Conservation (phyloP, 805 yeast species). For the Candida railenensis region DNA sequence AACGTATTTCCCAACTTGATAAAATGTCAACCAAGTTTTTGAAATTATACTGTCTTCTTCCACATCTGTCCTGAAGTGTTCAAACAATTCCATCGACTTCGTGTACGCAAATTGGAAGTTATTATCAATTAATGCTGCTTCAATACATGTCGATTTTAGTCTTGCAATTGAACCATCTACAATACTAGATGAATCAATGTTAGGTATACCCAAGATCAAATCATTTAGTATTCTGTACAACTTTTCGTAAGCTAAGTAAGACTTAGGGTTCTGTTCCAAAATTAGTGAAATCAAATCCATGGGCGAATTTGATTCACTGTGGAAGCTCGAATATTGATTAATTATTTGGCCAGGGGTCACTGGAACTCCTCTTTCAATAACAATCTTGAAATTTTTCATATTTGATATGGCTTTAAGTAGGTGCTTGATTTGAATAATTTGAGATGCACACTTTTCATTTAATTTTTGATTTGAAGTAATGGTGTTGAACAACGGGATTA, state of each 20-base stretch:
- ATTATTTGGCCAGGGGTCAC: constrained; percentile 40
- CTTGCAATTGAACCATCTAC: constrained; percentile 5
- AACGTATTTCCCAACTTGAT: constrained; percentile 64
- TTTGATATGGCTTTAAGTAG: constrained; percentile 34
- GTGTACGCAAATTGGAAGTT: constrained; percentile 61
- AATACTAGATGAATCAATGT: neutral
- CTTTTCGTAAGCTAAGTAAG: constrained; percentile 46
- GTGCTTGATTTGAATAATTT: constrained; percentile 26
- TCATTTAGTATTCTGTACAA: constrained; percentile 41
- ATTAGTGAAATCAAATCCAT: constrained; percentile 38
- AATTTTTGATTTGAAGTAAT: constrained; percentile 4
- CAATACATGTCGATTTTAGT: constrained; percentile 55
- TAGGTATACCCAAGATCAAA: constrained; percentile 22
- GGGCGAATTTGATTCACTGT: constrained; percentile 20
- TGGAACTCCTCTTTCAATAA: constrained; percentile 29
- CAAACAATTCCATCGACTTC: constrained; percentile 38
- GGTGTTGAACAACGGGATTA: constrained; percentile 26
- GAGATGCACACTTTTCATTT: constrained; percentile 4
- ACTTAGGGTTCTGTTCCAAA: constrained; percentile 52
- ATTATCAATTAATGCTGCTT: constrained; percentile 59
- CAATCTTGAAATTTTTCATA: constrained; percentile 35
- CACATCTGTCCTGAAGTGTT: constrained; percentile 14
- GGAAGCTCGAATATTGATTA: constrained; percentile 18
- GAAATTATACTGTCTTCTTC: constrained; percentile 15
- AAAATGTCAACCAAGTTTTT: constrained; percentile 66